These are phyloP conservation scores for Candida tallmaniae DNA, from an alignment of 805 yeast species.

Conservation along the genomic window DNA sequence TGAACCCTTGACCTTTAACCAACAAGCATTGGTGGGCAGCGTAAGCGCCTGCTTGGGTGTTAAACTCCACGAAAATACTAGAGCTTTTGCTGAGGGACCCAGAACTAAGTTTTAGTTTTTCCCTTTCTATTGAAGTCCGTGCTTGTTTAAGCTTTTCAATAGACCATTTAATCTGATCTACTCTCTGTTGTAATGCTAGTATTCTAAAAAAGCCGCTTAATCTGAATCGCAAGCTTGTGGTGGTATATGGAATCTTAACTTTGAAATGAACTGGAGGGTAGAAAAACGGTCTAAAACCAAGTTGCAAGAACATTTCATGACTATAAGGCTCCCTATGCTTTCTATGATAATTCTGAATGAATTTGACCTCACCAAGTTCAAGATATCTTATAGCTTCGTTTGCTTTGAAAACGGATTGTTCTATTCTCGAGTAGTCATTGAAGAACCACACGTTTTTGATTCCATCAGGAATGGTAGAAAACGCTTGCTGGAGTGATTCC, in stretches of 20 bases:
- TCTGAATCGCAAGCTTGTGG: constrained; percentile 14
- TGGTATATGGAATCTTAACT: constrained; percentile 1
- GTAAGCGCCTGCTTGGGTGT: constrained; percentile 52
- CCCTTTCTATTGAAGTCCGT: constrained; percentile 15
- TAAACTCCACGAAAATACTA: constrained; percentile 62
- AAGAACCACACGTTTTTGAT: constrained; percentile 59
- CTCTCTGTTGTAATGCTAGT: constrained; percentile 18
- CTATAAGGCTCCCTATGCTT: constrained; percentile 3
- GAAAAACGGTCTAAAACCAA: constrained; percentile 13
- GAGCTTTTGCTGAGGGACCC: constrained; percentile 23
- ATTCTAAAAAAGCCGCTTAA: constrained; percentile 28
- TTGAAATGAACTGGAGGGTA: constrained; percentile 30
- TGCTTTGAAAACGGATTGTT: constrained; percentile 18
- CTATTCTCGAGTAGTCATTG: constrained; percentile 21
- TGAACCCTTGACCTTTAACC: constrained; percentile 36
- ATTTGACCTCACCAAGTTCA: constrained; percentile 23
- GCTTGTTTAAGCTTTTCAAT: constrained; percentile 14
- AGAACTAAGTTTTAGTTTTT: constrained; percentile 14
- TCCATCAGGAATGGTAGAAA: constrained; percentile 48
- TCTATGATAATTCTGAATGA: constrained; percentile 14
- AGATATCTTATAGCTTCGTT: constrained; percentile 22
- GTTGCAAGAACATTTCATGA: constrained; percentile 1
- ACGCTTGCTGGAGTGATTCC: constrained; percentile 21
- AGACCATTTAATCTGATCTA: constrained; percentile 25
- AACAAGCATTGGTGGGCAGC: constrained; percentile 58